These are phyloP conservation scores for Debaryomycetaceae sp. DNA, from an alignment of 1,139 yeast species.

Conservation along the genomic window DNA sequence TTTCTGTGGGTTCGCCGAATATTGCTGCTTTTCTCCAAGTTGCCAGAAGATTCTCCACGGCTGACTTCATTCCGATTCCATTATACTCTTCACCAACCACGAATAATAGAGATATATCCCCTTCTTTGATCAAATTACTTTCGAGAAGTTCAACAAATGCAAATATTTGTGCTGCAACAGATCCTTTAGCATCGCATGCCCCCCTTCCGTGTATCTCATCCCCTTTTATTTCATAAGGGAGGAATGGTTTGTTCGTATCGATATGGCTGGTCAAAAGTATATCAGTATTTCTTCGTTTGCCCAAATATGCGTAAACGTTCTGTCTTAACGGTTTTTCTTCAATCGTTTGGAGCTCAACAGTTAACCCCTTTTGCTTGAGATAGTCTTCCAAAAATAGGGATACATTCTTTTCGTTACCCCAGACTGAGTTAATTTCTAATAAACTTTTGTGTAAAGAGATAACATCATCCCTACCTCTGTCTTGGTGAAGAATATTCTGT, in stretches of 20 bases:
- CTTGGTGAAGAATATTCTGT: too few species aligned
- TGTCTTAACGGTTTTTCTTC: slow-evolving; percentile 28
- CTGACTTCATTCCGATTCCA: slow-evolving; percentile 58
- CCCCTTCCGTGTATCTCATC: slow-evolving; percentile 61
- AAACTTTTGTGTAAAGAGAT: slow-evolving; percentile 35
- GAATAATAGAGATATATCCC: slow-evolving; percentile 57
- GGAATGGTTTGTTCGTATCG: slow-evolving; percentile 72
- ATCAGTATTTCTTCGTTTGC: slow-evolving; percentile 41
- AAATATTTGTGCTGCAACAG: slow-evolving; percentile 60
- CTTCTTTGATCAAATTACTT: slow-evolving; percentile 38
- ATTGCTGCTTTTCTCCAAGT: slow-evolving; percentile 61
- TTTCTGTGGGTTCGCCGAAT: slow-evolving; percentile 75
- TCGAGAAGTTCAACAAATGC: slow-evolving; percentile 46
- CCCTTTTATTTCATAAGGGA: slow-evolving; percentile 50
- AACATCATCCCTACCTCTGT: too few species aligned
- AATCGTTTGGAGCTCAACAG: slow-evolving; percentile 47
- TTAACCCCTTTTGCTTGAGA: slow-evolving; percentile 41
- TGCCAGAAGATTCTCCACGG: slow-evolving; percentile 34
- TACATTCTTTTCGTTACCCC: slow-evolving; percentile 29
- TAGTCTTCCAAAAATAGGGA: slow-evolving; percentile 31
- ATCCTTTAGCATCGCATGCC: slow-evolving; percentile 63
- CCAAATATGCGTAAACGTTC: slow-evolving; percentile 59
- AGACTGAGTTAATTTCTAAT: slow-evolving; percentile 33
- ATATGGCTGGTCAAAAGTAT: slow-evolving; percentile 62
- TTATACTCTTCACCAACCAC: slow-evolving; percentile 70